phyloP scores from a whole-genome alignment of 805 yeast species.

The Starmerella asiatica region DNA sequence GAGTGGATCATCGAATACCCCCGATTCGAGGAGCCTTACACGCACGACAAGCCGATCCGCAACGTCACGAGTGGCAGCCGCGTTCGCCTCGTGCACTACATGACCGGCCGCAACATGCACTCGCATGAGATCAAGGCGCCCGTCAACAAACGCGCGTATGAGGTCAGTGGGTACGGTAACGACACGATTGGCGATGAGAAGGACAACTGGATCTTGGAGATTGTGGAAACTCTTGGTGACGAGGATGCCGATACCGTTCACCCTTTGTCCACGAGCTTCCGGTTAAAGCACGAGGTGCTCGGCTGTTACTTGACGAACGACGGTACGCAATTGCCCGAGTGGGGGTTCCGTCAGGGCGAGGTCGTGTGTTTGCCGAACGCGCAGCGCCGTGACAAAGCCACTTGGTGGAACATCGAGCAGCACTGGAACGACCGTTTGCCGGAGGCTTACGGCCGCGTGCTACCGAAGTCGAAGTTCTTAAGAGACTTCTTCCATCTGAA shows the following conservation, averaged over 20 bases:
- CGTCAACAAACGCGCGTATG: constrained; percentile 79
- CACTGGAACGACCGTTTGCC: constrained; percentile 42
- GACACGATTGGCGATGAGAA: constrained; percentile 60
- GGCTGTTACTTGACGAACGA: constrained; percentile 89
- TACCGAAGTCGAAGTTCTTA: constrained; percentile 44
- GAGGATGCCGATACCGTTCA: constrained; percentile 42
- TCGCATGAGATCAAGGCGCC: constrained; percentile 98
- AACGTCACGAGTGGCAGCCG: constrained; percentile 53
- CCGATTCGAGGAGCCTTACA: constrained; percentile 26
- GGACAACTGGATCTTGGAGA: constrained; percentile 87
- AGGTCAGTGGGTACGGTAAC: constrained; percentile 82
- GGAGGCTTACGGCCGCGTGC: constrained; percentile 27
- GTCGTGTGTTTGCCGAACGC: constrained; percentile 52
- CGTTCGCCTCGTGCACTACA: constrained; percentile 68
- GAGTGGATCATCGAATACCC: constrained; percentile 64
- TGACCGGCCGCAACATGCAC: constrained; percentile 63
- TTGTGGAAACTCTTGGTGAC: constrained; percentile 41
- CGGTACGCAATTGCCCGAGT: constrained; percentile 74
- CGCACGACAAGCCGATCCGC: constrained; percentile 28
- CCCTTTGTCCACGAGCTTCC: constrained; percentile 57
- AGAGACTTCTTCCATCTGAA: constrained; percentile 60
- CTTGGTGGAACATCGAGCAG: constrained; percentile 74
- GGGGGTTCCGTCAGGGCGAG: constrained; percentile 98
- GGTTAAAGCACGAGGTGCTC: constrained; percentile 69
- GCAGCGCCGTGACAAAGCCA: constrained; percentile 42